Conservation (phyloP, 352 stramenopile species). For the Phytopythium montanum region DNA sequence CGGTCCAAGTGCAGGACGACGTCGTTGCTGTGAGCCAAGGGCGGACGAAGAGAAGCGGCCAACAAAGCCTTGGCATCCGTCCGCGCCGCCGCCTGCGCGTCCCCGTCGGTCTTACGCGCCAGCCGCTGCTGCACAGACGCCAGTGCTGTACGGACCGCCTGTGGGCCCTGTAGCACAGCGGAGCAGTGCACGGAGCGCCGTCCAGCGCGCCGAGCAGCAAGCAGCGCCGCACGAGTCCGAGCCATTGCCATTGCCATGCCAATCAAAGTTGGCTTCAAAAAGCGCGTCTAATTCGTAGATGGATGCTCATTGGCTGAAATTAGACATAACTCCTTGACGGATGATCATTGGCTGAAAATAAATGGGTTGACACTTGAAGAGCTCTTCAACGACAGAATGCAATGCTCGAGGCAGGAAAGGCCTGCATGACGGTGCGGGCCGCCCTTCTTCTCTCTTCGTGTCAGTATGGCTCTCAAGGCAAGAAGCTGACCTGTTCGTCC, state of each 20-base stretch:
- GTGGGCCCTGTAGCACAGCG: no score
- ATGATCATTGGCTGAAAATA: no score
- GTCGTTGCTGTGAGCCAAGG: slow-evolving; percentile 38
- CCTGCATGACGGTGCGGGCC: neutral
- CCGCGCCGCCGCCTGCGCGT: slow-evolving; percentile 2
- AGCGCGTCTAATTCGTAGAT: no score
- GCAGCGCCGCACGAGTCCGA: neutral
- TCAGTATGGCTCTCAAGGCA: no score
- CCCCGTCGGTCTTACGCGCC: neutral
- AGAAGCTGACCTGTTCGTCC: neutral
- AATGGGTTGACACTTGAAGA: neutral
- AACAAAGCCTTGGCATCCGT: slow-evolving; percentile 58
- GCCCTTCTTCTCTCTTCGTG: neutral
- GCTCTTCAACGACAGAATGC: neutral
- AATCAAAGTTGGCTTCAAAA: no score
- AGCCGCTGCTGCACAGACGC: neutral
- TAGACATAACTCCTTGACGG: no score
- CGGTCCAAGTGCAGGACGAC: slow-evolving; percentile 56
- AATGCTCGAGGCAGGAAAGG: neutral
- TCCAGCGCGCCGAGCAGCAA: neutral
- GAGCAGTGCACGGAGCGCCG: neutral
- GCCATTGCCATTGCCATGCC: no score
- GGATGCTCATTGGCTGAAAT: no score
- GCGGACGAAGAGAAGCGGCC: slow-evolving; percentile 39
- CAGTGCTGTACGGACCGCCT: neutral